These are phyloP conservation scores for Thelephora aurantiotincta DNA, from an alignment of 768 basidiomycete species.

Conservation along the genomic window DNA sequence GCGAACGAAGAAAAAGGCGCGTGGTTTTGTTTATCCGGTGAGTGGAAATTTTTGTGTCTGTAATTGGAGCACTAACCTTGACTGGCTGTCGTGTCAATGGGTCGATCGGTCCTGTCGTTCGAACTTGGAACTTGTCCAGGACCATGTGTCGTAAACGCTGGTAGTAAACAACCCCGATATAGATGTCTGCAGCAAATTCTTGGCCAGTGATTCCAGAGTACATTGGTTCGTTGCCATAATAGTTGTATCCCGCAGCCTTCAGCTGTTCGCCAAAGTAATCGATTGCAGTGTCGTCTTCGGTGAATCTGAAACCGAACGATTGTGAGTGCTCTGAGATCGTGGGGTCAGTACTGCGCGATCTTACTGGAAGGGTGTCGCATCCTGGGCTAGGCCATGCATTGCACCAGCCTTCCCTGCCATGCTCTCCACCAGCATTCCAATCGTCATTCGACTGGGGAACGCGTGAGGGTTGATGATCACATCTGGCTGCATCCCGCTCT, in stretches of 20 bases:
- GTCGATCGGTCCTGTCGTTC: constrained; percentile 96
- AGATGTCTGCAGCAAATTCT: constrained; percentile 98
- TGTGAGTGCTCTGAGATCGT: constrained; percentile 1
- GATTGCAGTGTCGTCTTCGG: constrained; percentile 92
- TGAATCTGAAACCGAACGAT: constrained; percentile 47
- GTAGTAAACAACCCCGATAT: constrained; percentile 97
- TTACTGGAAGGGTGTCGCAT: constrained; percentile 96
- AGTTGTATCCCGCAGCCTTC: constrained; percentile 89
- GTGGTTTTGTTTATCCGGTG: neutral
- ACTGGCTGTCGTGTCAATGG: constrained; percentile 93
- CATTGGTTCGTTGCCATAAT: constrained; percentile 99
- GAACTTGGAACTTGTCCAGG: constrained; percentile 97
- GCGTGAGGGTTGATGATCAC: constrained; percentile 99
- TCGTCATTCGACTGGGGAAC: constrained; percentile 99
- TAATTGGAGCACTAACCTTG: constrained; percentile 42
- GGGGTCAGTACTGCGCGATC: constrained; percentile 14
- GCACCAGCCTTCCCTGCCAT: constrained; percentile 99
- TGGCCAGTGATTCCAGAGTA: constrained; percentile 98
- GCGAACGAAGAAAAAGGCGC: neutral
- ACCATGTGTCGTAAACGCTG: constrained; percentile 99
- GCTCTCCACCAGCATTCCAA: constrained; percentile 99
- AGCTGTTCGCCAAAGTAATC: constrained; percentile 97
- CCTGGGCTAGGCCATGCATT: constrained; percentile 96
- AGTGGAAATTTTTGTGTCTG: constrained; percentile 1
- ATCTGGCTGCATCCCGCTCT: constrained; percentile 98